These are phyloP conservation scores for Periconia macrospinosa DNA, from an alignment of 2,329 filamentous ascomycete species.

Conservation along the genomic window DNA sequence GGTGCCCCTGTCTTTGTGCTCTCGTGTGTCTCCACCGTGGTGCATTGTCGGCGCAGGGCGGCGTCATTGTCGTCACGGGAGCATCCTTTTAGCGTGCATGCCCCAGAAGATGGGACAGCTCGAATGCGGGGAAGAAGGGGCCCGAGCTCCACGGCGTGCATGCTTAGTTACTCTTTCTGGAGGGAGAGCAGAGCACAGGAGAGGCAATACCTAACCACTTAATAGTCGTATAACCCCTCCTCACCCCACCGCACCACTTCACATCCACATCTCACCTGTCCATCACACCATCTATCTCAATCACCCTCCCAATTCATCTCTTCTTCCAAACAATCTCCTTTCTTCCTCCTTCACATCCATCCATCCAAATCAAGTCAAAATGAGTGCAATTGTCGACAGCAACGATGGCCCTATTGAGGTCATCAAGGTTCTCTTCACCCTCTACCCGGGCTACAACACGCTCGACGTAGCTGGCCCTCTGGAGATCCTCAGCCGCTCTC, in stretches of 20 bases:
- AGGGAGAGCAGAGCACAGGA: neutral
- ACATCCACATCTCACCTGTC: neutral
- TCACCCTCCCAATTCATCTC: neutral
- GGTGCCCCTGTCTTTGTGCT: neutral
- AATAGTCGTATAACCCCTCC: constrained; percentile 1
- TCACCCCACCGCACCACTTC: neutral
- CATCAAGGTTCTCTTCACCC: constrained; percentile 64
- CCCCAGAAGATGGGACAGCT: neutral
- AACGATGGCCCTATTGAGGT: constrained; percentile 55
- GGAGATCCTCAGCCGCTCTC: constrained; percentile 58
- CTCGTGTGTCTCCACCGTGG: neutral
- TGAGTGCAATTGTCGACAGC: constrained; percentile 45
- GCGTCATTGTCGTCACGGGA: constrained; percentile 1
- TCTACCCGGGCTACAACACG: constrained; percentile 59
- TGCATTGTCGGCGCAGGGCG: neutral
- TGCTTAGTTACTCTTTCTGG: too few relatives aligned
- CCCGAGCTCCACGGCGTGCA: neutral
- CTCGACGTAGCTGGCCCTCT: constrained; percentile 61
- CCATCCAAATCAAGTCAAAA: constrained; percentile 30
- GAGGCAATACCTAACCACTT: neutral
- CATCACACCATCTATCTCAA: neutral
- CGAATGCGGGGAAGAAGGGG: neutral
- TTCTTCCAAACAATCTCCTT: constrained; percentile 10
- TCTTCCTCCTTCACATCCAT: constrained; percentile 9
- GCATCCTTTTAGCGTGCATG: neutral